Evolutionary conservation across 1,284 basidiomycete species (phyloP), one percentile per base, ranked within the genome.

Genomic region (Sphaerobolus stellatus): DNA sequence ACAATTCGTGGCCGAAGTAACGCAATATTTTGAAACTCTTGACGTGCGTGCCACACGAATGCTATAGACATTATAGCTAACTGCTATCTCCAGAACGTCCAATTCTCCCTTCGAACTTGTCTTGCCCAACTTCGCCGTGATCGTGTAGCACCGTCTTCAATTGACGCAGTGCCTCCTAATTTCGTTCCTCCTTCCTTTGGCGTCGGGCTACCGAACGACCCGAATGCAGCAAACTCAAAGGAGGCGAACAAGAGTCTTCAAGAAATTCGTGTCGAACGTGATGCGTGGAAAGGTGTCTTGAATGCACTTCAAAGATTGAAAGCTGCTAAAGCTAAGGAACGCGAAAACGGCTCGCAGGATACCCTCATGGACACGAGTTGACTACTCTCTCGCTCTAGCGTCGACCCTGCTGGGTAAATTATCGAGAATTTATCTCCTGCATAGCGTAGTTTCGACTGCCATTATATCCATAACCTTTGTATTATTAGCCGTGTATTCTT

Each of bases 61-160:
- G 3, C 16, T 18, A 43, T 16, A 27, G 16, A 34, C 11, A 7
- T 27, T 29, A 20, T 34, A 22, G 27, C 34, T 40, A 18, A 18
- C 14, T 2, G 28, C 18, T 38, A 22, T 16, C 40, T 50, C 14
- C 62, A 90, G 89, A 71, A 80, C 14, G 87, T 92, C 52, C 89
- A 92, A 67, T 75, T 78, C 30, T 80, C 81, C 29, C 81, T 92
- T 49, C 84, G 90, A 41, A 88, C 86, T 16, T 86, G 86, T 2
- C 75, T 92, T 55, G 87, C 88, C 9, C 86, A 91, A 62, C 85
- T 92, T 58, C 79, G 88, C 11, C 83, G 88, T 64, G 85, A 87
- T n/a, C 82, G 88, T 57, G 89, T 91, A 59, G 86, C 90, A 29
- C 88, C 89, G 3, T 87, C 87, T 20, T 83, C 88, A 14, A 90